Percentiles rank a stretch among this genome's conserved stretches.
Conservation (phyloP, 2,329 filamentous ascomycete species). For the Amesomyces nigricolor region DNA sequence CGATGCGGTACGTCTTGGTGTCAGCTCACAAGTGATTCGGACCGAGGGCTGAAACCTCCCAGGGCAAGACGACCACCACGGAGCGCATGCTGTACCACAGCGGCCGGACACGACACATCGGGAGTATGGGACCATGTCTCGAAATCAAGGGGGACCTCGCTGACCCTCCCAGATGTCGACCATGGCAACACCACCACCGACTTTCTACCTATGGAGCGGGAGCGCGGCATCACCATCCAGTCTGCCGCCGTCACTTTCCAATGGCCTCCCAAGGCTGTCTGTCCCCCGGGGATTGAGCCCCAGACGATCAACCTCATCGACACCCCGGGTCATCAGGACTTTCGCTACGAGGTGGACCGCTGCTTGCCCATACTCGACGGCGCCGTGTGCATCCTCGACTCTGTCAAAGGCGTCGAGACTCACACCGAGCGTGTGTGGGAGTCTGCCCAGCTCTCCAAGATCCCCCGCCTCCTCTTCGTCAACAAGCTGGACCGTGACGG, state of each 20-base stretch:
- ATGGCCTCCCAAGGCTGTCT: conserved; percentile 60
- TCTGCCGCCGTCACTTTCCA: conserved; percentile 93
- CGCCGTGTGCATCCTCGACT: conserved; percentile 34
- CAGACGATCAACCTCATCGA: conserved; percentile 89
- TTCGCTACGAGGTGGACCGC: conserved; percentile 91
- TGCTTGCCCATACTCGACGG: conserved; percentile 53
- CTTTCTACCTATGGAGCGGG: conserved; percentile 87
- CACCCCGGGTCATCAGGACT: conserved; percentile 94
- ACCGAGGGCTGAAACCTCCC: conserved; percentile 15
- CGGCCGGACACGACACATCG: conserved; percentile 79
- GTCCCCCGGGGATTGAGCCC: conserved; percentile 36
- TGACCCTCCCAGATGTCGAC: conserved; percentile 64
- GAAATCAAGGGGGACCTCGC: neutral
- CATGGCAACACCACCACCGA: conserved; percentile 96
- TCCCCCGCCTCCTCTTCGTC: conserved; percentile 75
- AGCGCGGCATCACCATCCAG: conserved; percentile 93
- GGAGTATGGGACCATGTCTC: conserved; percentile 44
- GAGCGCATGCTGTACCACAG: conserved; percentile 99
- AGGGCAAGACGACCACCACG: conserved; percentile 95
- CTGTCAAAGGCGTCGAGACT: conserved; percentile 65
- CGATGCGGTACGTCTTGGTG: conserved; percentile 61
- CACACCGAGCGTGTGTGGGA: conserved; percentile 96
- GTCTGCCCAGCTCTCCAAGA: conserved; percentile 78
- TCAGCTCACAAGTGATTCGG: neutral
- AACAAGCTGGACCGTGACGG: conserved; percentile 84